Conservation (phyloP, 345 rosid species). For the Ailanthus altissimus region DNA sequence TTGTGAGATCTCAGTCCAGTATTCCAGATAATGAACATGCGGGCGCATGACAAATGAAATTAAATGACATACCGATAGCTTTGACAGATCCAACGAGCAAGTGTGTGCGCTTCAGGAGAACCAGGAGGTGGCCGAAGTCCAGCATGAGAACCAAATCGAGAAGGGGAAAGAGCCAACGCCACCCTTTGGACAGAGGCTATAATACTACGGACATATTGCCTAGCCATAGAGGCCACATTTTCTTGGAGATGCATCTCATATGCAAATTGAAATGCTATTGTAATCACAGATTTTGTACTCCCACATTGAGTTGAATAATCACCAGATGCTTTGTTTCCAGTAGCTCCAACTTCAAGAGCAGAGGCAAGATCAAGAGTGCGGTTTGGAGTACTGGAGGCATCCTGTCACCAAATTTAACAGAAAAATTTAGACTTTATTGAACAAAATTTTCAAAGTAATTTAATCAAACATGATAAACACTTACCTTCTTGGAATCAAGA, state of each 20-base stretch:
- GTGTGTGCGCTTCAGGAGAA: slow-evolving; percentile 87
- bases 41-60: background rate
- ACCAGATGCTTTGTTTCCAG: slow-evolving; percentile 57
- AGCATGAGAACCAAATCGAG: slow-evolving; percentile 55
- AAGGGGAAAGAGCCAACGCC: slow-evolving; percentile 91
- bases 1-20: background rate
- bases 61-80: slow-evolving; percentile 55
- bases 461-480: slow-evolving; percentile 16
- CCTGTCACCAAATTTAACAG: slow-evolving; percentile 43
- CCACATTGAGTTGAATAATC: slow-evolving; percentile 56
- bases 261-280: slow-evolving; percentile 92
- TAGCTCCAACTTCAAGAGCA: slow-evolving; percentile 72
- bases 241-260: slow-evolving; percentile 91
- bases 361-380: slow-evolving; percentile 96
- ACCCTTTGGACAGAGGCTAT: slow-evolving; percentile 94
- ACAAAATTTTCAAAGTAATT: background rate
- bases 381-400: slow-evolving; percentile 80
- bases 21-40: background rate
- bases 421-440: background rate
- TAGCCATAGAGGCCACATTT: slow-evolving; percentile 82
- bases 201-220: slow-evolving; percentile 84
- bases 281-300: slow-evolving; percentile 85
- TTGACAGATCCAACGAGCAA: slow-evolving; percentile 86
- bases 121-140: slow-evolving; percentile 70
- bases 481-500: slow-evolving; percentile 73